These are phyloP conservation scores for Magnolia sinica DNA, from an alignment of 164 flowering plant genomes.

Conservation along the genomic window DNA sequence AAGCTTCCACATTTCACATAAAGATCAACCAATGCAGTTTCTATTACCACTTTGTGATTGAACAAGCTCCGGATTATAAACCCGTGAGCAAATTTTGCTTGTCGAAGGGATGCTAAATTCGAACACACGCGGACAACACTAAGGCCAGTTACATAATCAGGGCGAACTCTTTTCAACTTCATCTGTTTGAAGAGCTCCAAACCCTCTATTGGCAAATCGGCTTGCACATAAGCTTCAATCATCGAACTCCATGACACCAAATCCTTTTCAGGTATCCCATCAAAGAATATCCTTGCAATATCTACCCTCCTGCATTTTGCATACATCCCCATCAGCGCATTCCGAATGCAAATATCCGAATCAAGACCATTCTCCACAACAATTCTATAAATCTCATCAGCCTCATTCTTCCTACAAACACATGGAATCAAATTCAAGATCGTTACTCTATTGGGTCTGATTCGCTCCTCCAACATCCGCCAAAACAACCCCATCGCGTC, in stretches of 20 bases:
- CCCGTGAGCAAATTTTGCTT: constrained; percentile 26
- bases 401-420: constrained; percentile 13
- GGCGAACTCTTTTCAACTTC: constrained; percentile 15
- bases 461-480: constrained; percentile 24
- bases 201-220: constrained; percentile 20
- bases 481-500: constrained; percentile 25
- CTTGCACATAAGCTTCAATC: constrained; percentile 29
- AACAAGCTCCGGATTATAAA: constrained; percentile 14
- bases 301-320: constrained; percentile 29
- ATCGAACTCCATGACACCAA: constrained; percentile 34
- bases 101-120: constrained; percentile 17
- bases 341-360: constrained; percentile 22
- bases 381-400: constrained; percentile 19
- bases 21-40: constrained; percentile 27
- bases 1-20: constrained; percentile 34
- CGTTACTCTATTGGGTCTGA: constrained; percentile 20
- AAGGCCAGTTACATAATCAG: constrained; percentile 29
- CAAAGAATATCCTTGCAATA: constrained; percentile 20
- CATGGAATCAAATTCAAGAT: constrained; percentile 30
- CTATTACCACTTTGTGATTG: constrained; percentile 7
- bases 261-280: constrained; percentile 20
- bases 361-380: constrained; percentile 20
- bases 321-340: constrained; percentile 31
- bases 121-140: constrained; percentile 12
- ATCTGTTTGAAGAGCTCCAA: constrained; percentile 24